Base-by-base conservation (phyloP, 1,284 basidiomycete species). In the Melampsora americana region DNA sequence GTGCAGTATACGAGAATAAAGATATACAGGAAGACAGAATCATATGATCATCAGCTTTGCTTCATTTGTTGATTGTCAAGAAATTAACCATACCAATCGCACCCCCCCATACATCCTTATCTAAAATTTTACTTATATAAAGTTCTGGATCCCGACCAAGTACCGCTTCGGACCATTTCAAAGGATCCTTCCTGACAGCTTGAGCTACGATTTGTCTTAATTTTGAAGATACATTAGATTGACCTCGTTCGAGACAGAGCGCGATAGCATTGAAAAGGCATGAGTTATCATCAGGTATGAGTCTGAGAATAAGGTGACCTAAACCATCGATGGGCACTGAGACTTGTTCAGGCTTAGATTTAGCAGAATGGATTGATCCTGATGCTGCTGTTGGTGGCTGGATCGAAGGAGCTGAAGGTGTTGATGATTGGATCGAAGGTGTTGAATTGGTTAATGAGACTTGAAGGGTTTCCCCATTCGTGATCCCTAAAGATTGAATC, bases 251-350 rank as follows among this genome's bases (percentile, higher is more conserved):
- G 80, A 96, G 92, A 4, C 95, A 85, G 59, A 95, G 85, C 5
- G 90, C 91, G 46, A 93, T 85, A 1, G 92, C 89, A 5, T 90
- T 90, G 84, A 96, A 97, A 48, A 97, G 85, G 83, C 94, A 97
- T 3, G 92, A 92, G 80, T 95, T 96, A 83, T 95, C 92, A 81
- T 95, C 93, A 16, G 92, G 93, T 11, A 95, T 92, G 72, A 93
- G 86, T 87, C 92, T 78, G n/a, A 83, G 79, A 61, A 79, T 77
- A 23, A 81, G 78, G 59, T 62, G 76, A 69, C 28, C 77, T 16
- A 44, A 5, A 16, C 75, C 32, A 26, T 66, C n/a, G 92, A 85
- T 69, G 87, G 87, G 26, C 88, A 87, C 1, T 87, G 87, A 73
- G 87, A 87, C 6, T 86, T 87, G 60, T 85, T 83, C 18, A 92